These are phyloP conservation scores for Polyplosphaeria fusca DNA, from an alignment of 495 filamentous ascomycete species.

Conservation along the genomic window DNA sequence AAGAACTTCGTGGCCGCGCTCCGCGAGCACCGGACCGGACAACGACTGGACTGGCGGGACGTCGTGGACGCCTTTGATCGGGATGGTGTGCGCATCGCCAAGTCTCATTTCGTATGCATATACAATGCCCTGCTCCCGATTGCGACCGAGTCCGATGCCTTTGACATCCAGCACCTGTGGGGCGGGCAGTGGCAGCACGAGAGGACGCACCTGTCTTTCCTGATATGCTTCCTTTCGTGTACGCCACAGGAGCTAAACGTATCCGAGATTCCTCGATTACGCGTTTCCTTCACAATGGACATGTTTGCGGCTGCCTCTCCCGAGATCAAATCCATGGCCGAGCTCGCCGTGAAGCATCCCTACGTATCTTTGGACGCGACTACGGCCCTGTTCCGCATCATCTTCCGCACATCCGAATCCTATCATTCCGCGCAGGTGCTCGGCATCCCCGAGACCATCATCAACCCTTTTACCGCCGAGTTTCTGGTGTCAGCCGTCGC, in stretches of 20 bases:
- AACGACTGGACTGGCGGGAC: slow-evolving; percentile 72
- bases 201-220: slow-evolving; percentile 84
- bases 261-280: slow-evolving; percentile 74
- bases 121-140: slow-evolving; percentile 71
- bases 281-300: slow-evolving; percentile 69
- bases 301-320: slow-evolving; percentile 72
- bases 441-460: slow-evolving; percentile 58
- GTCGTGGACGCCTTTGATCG: slow-evolving; percentile 83
- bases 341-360: slow-evolving; percentile 75
- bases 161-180: slow-evolving; percentile 85
- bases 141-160: slow-evolving; percentile 57
- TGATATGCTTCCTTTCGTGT: slow-evolving; percentile 73
- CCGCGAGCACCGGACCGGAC: slow-evolving; percentile 53
- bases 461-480: slow-evolving; percentile 65
- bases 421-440: slow-evolving; percentile 43
- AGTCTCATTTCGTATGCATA: slow-evolving; percentile 73
- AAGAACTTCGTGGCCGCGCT: slow-evolving; percentile 68
- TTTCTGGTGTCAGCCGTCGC: slow-evolving; percentile 77
- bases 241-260: slow-evolving; percentile 72
- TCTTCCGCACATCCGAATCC: slow-evolving; percentile 46
- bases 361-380: slow-evolving; percentile 85
- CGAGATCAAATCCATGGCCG: slow-evolving; percentile 65
- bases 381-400: slow-evolving; percentile 55
- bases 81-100: slow-evolving; percentile 67
- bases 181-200: slow-evolving; percentile 83